phyloP scores from a whole-genome alignment of 148 eudicot species.

The Amaranthus cruentus region DNA sequence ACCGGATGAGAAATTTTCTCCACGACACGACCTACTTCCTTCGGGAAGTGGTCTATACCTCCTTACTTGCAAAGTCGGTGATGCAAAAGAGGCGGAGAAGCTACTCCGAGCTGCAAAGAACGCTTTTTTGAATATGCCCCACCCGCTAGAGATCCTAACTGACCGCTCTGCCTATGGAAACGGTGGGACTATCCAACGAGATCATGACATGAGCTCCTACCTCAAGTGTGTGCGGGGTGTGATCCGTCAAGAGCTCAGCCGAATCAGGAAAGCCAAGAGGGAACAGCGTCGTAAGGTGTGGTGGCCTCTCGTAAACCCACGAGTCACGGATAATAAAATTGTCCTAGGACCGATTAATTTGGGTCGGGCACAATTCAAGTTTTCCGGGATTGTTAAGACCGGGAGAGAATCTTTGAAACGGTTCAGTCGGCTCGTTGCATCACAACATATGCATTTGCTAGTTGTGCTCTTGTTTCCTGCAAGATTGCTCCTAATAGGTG shows the following conservation, averaged over 20 bases:
- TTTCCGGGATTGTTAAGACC: slow-evolving; percentile 44
- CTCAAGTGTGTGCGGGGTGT: slow-evolving; percentile 54
- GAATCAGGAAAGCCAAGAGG: slow-evolving; percentile 48
- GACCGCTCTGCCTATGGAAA: slow-evolving; percentile 86
- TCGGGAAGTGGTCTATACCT: slow-evolving; percentile 77
- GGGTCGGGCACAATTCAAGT: slow-evolving; percentile 35
- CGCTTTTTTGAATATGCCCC: slow-evolving; percentile 72
- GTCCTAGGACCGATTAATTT: slow-evolving; percentile 27
- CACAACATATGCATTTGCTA: slow-evolving; percentile 79
- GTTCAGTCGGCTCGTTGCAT: slow-evolving; percentile 65
- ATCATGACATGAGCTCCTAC: slow-evolving; percentile 86
- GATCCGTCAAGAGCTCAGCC: slow-evolving; percentile 64
- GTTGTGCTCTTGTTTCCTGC: slow-evolving; percentile 69
- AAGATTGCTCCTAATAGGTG: slow-evolving; percentile 47
- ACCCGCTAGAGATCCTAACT: slow-evolving; percentile 88
- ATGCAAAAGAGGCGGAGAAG: slow-evolving; percentile 49
- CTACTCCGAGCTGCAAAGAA: slow-evolving; percentile 58
- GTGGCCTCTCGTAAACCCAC: slow-evolving; percentile 66
- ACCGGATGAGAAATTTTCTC: slow-evolving; percentile 79
- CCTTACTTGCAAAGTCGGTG: slow-evolving; percentile 36
- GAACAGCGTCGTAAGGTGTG: slow-evolving; percentile 48
- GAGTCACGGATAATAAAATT: slow-evolving; percentile 26
- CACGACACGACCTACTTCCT: slow-evolving; percentile 81
- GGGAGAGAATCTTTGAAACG: slow-evolving; percentile 65
- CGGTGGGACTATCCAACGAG: slow-evolving; percentile 69